Conservation (phyloP, 495 filamentous ascomycete genomes). For the Polyplosphaeria fusca region DNA sequence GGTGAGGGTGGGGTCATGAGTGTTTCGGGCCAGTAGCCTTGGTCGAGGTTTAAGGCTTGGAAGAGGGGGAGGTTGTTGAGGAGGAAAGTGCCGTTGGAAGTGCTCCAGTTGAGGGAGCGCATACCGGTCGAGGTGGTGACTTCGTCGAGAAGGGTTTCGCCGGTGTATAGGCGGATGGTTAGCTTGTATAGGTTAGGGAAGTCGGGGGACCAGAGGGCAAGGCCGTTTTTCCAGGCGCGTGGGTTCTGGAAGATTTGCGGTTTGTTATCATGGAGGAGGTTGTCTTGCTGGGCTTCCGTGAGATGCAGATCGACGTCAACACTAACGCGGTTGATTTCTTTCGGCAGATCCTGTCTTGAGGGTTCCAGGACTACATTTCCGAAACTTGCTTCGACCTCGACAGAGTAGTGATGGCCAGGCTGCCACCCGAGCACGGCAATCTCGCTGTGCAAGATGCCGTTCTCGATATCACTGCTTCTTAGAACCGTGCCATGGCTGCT, state of each 20-base stretch:
- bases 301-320: constrained; percentile 43
- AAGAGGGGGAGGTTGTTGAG: constrained; percentile 63
- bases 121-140: constrained; percentile 62
- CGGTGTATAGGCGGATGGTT: constrained; percentile 50
- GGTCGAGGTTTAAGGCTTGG: constrained; percentile 63
- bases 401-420: constrained; percentile 53
- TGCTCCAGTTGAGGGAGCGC: constrained; percentile 55
- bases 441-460: constrained; percentile 30
- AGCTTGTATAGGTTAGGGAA: constrained; percentile 62
- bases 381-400: constrained; percentile 40
- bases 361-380: constrained; percentile 9
- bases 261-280: constrained; percentile 11
- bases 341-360: constrained; percentile 14
- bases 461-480: constrained; percentile 33
- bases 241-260: constrained; percentile 40
- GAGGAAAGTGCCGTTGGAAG: constrained; percentile 54
- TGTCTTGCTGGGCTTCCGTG: not conserved
- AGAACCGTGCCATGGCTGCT: constrained; percentile 47
- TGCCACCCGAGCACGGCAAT: constrained; percentile 44
- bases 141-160: constrained; percentile 41
- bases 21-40: constrained; percentile 68
- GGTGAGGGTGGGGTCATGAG: constrained; percentile 57
- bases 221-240: constrained; percentile 21
- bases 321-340: constrained; percentile 45
- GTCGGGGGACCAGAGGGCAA: constrained; percentile 56